Evolutionary conservation across 495 filamentous ascomycete species (phyloP).

Genomic region (Extremus antarcticus): DNA sequence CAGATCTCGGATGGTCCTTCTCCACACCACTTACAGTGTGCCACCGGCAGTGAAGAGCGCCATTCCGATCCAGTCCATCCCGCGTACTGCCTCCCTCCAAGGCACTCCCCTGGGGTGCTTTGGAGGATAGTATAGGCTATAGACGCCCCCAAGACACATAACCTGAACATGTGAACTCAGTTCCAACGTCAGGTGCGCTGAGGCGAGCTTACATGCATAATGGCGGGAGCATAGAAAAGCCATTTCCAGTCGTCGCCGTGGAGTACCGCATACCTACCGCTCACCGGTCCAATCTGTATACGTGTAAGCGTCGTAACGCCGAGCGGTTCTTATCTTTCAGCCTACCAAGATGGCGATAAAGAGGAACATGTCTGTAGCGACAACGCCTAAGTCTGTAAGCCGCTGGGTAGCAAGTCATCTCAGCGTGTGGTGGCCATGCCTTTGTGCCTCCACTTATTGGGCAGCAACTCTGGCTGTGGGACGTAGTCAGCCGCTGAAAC

Average conservation of each 20-base stretch:
- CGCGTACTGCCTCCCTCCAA: background rate
- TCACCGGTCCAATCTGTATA: too few species aligned
- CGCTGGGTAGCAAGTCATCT: too few species aligned
- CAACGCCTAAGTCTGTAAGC: constrained; percentile 15
- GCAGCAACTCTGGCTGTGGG: constrained; percentile 29
- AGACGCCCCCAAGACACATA: constrained; percentile 3
- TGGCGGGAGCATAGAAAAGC: constrained; percentile 4
- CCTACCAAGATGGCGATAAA: constrained; percentile 27
- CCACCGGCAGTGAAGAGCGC: background rate
- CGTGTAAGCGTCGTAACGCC: too few species aligned
- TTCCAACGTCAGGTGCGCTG: too few species aligned
- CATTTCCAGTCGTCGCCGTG: constrained; percentile 16
- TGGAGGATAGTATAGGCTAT: constrained; percentile 4
- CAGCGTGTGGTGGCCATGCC: too few species aligned
- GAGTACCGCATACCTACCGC: constrained; percentile 17
- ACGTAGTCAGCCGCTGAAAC: too few species aligned
- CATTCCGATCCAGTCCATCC: constrained; percentile 8
- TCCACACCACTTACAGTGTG: too few species aligned
- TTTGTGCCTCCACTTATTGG: constrained; percentile 27
- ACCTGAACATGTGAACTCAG: too few species aligned
- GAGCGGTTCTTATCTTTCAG: too few species aligned
- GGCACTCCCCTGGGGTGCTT: constrained; percentile 1
- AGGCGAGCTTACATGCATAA: constrained; percentile 2
- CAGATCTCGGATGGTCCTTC: too few species aligned
- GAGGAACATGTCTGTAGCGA: constrained; percentile 23